These are phyloP conservation scores for Adansonia rubrostipa DNA, from an alignment of 441 rosid species.

Conservation along the genomic window DNA sequence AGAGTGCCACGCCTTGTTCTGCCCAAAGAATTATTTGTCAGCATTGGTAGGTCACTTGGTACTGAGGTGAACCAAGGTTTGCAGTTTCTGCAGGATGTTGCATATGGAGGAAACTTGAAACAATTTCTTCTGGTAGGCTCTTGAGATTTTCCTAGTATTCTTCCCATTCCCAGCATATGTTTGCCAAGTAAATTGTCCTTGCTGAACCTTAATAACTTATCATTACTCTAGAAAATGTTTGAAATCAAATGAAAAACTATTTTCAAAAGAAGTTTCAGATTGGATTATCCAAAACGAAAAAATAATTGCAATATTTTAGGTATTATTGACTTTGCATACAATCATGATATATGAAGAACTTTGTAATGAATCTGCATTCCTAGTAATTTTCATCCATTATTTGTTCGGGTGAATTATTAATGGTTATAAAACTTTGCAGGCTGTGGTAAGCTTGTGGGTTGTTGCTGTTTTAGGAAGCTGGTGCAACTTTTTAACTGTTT, in stretches of 20 bases:
- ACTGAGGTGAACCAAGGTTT: constrained; percentile 66
- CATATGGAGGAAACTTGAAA: constrained; percentile 75
- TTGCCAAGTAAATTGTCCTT: not conserved
- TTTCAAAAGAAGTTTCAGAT: not conserved
- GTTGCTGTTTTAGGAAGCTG: constrained; percentile 92
- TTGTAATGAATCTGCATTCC: not conserved
- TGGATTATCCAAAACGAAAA: not conserved
- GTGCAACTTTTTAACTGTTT: constrained; percentile 85
- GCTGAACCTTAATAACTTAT: not conserved
- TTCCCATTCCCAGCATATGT: not conserved
- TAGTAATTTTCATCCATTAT: not conserved
- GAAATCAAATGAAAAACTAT: not conserved
- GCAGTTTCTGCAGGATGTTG: constrained; percentile 71
- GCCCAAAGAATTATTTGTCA: constrained; percentile 74
- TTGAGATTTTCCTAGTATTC: constrained; percentile 20
- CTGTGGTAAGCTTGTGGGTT: constrained; percentile 60
- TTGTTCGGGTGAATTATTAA: constrained; percentile 12
- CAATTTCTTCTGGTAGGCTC: constrained; percentile 69
- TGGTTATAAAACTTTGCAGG: constrained; percentile 46
- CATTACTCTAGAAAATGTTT: not conserved
- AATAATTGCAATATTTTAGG: not conserved
- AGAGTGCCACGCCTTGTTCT: constrained; percentile 76
- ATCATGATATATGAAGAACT: not conserved
- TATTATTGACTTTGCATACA: constrained; percentile 6
- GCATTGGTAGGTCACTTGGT: constrained; percentile 63